Evolutionary conservation across 176 grass and related monocot genomes (phyloP).

Genomic region (Zizania latifolia): DNA sequence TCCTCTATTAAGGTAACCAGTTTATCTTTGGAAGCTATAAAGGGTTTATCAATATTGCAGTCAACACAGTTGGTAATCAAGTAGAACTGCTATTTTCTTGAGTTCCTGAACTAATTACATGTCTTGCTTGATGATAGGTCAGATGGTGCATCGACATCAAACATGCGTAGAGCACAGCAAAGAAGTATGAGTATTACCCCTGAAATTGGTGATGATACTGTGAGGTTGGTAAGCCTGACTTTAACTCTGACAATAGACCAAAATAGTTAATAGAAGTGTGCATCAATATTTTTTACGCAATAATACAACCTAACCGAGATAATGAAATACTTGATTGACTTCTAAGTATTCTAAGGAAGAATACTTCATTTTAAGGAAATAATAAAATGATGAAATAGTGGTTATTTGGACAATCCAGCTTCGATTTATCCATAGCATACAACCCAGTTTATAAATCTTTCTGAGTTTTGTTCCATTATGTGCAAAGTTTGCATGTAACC

Average conservation of each 20-base stretch:
- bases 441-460: background rate
- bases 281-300: background rate
- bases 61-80: slow-evolving; percentile 8
- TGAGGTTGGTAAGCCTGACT: slow-evolving; percentile 61
- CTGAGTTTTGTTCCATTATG: background rate
- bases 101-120: slow-evolving; percentile 37
- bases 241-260: background rate
- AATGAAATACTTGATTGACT: slow-evolving; percentile 4
- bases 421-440: background rate
- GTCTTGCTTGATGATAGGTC: slow-evolving; percentile 62
- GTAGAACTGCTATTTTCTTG: slow-evolving; percentile 21
- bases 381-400: background rate
- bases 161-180: slow-evolving; percentile 42
- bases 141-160: slow-evolving; percentile 87
- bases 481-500: background rate
- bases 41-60: slow-evolving; percentile 8
- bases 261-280: background rate
- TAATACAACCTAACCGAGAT: background rate
- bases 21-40: slow-evolving; percentile 10
- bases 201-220: slow-evolving; percentile 98
- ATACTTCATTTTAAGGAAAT: background rate
- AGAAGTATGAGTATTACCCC: slow-evolving; percentile 81
- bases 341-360: background rate
- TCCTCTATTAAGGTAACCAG: background rate
- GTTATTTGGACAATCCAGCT: background rate